These are phyloP conservation scores for Discostella pseudostelligera DNA, from an alignment of 108 stramenopile genomes.

Conservation along the genomic window DNA sequence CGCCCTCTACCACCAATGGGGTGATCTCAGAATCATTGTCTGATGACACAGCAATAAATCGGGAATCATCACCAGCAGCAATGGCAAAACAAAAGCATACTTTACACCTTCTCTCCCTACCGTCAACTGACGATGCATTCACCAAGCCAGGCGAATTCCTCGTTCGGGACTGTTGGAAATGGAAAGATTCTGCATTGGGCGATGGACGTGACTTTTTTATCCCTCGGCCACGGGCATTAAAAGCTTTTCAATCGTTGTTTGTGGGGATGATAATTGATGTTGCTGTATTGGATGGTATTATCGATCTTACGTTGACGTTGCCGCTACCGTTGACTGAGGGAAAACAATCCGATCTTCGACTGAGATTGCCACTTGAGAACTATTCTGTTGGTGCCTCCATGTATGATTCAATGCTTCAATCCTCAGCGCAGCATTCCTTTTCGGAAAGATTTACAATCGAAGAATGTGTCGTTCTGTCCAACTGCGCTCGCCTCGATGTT, in stretches of 20 bases:
- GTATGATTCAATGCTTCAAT: not conserved
- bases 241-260: conserved; percentile 50
- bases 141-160: conserved; percentile 24
- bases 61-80: too few relatives aligned
- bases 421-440: not conserved
- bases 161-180: conserved; percentile 66
- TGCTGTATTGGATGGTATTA: not conserved
- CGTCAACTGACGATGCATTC: conserved; percentile 29
- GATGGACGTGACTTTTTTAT: conserved; percentile 85
- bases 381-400: not conserved
- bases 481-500: conserved; percentile 76
- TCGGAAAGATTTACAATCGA: conserved; percentile 19
- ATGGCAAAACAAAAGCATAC: not conserved
- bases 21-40: too few relatives aligned
- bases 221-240: conserved; percentile 68
- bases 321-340: not conserved
- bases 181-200: conserved; percentile 77
- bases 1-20: too few relatives aligned
- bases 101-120: conserved; percentile 40
- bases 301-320: not conserved
- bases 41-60: too few relatives aligned
- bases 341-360: not conserved
- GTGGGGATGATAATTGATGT: conserved; percentile 34
- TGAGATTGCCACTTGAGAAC: not conserved
- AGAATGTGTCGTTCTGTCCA: conserved; percentile 71